phyloP scores from a whole-genome alignment of 1,284 basidiomycete species.

The Trichosporon sp. region DNA sequence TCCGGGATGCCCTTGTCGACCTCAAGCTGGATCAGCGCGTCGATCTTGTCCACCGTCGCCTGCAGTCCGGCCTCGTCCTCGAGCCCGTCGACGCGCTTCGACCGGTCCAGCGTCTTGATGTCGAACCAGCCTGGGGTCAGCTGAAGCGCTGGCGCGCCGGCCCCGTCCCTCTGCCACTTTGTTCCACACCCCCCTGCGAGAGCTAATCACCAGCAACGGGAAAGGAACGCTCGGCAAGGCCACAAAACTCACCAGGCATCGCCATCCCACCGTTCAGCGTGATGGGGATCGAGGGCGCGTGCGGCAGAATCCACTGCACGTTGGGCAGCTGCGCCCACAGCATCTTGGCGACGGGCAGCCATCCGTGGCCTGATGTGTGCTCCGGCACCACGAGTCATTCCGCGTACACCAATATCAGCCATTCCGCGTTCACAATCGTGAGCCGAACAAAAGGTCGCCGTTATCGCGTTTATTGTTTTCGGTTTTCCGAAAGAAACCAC shows the following conservation, averaged over 20 bases:
- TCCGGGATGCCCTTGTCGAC: conserved; percentile 65
- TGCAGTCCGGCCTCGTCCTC: conserved; percentile 70
- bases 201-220: too few species aligned
- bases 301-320: conserved; percentile 77
- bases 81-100: conserved; percentile 53
- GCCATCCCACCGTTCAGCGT: conserved; percentile 45
- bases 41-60: conserved; percentile 59
- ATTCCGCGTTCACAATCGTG: too few species aligned
- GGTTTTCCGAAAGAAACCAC: not conserved
- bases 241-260: not conserved
- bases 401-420: too few species aligned
- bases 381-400: too few species aligned
- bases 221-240: too few species aligned
- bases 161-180: too few species aligned
- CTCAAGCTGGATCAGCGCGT: conserved; percentile 68
- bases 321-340: conserved; percentile 59
- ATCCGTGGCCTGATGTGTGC: conserved; percentile 57
- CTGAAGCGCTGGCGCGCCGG: too few species aligned
- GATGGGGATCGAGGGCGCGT: conserved; percentile 59
- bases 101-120: conserved; percentile 61
- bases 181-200: too few species aligned
- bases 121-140: conserved; percentile 61
- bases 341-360: conserved; percentile 70
- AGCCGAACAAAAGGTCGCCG: not conserved
- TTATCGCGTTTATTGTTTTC: not conserved